phyloP scores from a whole-genome alignment of 768 basidiomycete genomes.

The Russula lepida region DNA sequence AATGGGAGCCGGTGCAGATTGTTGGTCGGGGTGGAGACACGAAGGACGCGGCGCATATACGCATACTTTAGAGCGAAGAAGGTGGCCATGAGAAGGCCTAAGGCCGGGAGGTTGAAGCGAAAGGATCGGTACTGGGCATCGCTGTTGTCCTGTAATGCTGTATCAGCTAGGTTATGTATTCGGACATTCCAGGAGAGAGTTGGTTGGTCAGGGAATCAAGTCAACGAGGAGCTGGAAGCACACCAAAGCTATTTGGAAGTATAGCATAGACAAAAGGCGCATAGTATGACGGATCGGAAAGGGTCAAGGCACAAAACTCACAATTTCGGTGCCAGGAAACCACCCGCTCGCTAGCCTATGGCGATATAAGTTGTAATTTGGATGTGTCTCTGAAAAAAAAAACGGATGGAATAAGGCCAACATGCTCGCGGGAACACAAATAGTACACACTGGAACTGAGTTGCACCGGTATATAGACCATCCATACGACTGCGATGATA shows the following conservation, averaged over 20 bases:
- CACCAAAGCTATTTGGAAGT: not conserved
- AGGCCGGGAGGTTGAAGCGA: slow-evolving; percentile 64
- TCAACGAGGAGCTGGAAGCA: not conserved
- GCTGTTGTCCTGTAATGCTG: slow-evolving; percentile 66
- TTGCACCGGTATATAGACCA: slow-evolving; percentile 67
- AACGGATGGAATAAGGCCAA: slow-evolving; percentile 2
- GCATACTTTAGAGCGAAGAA: slow-evolving; percentile 50
- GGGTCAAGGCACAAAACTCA: slow-evolving; percentile 27
- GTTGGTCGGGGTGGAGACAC: slow-evolving; percentile 25
- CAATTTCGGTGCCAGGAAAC: slow-evolving; percentile 72
- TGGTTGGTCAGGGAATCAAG: not conserved
- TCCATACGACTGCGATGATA: slow-evolving; percentile 52
- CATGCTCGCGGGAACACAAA: not conserved
- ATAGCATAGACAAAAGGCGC: not conserved
- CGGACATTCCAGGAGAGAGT: not conserved
- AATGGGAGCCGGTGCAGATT: slow-evolving; percentile 44
- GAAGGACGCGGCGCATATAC: slow-evolving; percentile 30
- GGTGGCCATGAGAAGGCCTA: slow-evolving; percentile 41
- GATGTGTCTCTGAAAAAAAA: slow-evolving; percentile 47
- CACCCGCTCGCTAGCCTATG: slow-evolving; percentile 61
- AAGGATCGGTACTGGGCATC: slow-evolving; percentile 89
- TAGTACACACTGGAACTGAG: slow-evolving; percentile 65
- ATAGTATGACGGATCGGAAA: not conserved
- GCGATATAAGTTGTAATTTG: slow-evolving; percentile 60
- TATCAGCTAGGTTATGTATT: not conserved